Percentiles rank a stretch among this genome's conserved stretches.
These are phyloP conservation scores for Fusarium sp. DNA, from an alignment of 2,329 filamentous ascomycete species.

Conservation along the genomic window DNA sequence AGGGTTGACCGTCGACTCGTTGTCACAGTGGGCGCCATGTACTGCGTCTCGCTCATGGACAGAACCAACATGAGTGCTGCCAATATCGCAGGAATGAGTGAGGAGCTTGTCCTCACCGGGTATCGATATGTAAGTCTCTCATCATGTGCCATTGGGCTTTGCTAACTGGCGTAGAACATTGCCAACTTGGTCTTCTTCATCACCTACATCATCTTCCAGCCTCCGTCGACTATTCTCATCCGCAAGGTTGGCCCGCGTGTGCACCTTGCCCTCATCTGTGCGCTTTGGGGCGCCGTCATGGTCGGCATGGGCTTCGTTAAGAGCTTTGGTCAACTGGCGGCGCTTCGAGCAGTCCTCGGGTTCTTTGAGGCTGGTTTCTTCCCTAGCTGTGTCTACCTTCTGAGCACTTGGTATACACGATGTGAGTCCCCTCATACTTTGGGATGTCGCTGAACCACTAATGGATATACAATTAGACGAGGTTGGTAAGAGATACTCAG, in stretches of 20 bases:
- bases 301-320: slow-evolving; percentile 73
- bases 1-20: slow-evolving; percentile 75
- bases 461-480: slow-evolving; percentile 59
- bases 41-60: slow-evolving; percentile 82
- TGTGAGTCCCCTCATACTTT: slow-evolving; percentile 55
- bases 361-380: slow-evolving; percentile 78
- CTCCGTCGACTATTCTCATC: slow-evolving; percentile 75
- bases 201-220: slow-evolving; percentile 77
- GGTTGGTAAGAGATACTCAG: slow-evolving; percentile 74
- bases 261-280: slow-evolving; percentile 64
- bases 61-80: slow-evolving; percentile 80
- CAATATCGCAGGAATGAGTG: slow-evolving; percentile 73
- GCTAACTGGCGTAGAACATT: slow-evolving; percentile 59
- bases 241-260: slow-evolving; percentile 72
- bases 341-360: slow-evolving; percentile 68
- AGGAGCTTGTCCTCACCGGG: slow-evolving; percentile 59
- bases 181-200: slow-evolving; percentile 80
- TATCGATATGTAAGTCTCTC: slow-evolving; percentile 57
- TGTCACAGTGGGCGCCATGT: slow-evolving; percentile 71
- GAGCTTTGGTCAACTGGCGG: slow-evolving; percentile 63
- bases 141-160: fast-evolving
- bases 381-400: slow-evolving; percentile 74
- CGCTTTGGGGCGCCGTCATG: slow-evolving; percentile 70
- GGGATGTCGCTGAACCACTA: not conserved
- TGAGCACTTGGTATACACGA: slow-evolving; percentile 79